Evolutionary conservation across 495 filamentous ascomycete genomes (phyloP), one percentile per base, ranked within the genome.

Genomic region (Penicillium canariense): DNA sequence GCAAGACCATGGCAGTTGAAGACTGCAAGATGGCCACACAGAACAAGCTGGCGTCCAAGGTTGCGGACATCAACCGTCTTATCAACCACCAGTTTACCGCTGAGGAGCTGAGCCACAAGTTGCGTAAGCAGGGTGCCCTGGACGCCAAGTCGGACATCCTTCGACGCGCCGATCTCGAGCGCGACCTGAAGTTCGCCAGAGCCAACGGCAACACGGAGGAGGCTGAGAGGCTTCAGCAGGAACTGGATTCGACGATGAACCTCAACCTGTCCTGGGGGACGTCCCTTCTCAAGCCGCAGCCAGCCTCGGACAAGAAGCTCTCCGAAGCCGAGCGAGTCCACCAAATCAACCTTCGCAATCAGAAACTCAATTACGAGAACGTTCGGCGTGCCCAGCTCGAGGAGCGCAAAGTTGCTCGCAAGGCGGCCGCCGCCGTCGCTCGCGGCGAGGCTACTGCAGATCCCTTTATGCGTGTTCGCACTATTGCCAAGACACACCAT

Each of bases 341-440:
- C 12, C 76, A 83, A 35, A 65, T 93, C 63, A 97, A 96, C 70
- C 70, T 78, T 3, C 82, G 84, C 59, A 94, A 94, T 73, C 87
- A 91, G 42, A 83, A 83, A 48, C 80, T 83, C 56, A 96, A 96
- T 62, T 78, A 82, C 14, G 88, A 95, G 58, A 83, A 87, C 18
- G 85, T 96, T 7, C 89, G 92, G 46, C 86, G 87, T 68, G 91
- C 92, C 5, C 88, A 96, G 68, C 72, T 94, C 20, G 83, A 83
- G 56, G 93, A 97, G 75, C 78, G 85, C 14, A 80, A 81, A 36
- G 80, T 79, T 10, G 79, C 80, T n/a, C 79, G 84, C 25, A 77
- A 85, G 59, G 80, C 77, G 10, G 68, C 82, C 18, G 78, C 76
- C 11, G 82, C 78, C 14, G 67, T 82, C 39, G 80, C 77, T 39